Base-by-base conservation (phyloP, 2,329 filamentous ascomycete species). In the Rutstroemia sp. region DNA sequence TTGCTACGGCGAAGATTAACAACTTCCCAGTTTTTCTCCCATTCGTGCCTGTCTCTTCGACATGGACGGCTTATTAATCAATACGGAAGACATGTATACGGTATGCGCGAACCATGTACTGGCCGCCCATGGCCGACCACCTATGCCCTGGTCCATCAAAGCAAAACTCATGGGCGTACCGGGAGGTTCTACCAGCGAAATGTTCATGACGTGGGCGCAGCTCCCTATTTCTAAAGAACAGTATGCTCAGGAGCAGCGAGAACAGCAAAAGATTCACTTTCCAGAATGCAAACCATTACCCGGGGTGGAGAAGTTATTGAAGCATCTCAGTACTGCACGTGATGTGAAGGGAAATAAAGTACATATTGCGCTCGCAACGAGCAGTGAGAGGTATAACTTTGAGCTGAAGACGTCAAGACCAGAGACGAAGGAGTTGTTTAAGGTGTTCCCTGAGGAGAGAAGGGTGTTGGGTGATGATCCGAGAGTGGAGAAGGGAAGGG, bases 41-140 rank as follows among this genome's bases (percentile, higher is more conserved):
- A 79, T 97, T 58, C 82, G 91, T 65, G 94, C 92, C 64, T 96
- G 92, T 73, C 85, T 99, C 62, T 97, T 99, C 72, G 94, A 99
- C 77, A 96, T 97, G 92, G 94, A 99, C 73, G 94, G 94, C 59
- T 86, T 99, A 37, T 82, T 99, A 19, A 88, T 99, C 69, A 86
- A 97, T 73, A 91, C 89, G 34, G 94, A 99, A 76, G 94, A 97
- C 69, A 65, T 96, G 56, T 97, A 97, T 77, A 94, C 90, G 0
- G 70, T 82, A 25, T 87, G 88, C 72, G 87, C 91, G 59, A 96
- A 99, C 74, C 77, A 83, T 23, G 81, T 97, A 38, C 85, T 99
- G 38, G 77, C 79, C 56, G 84, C 87, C 68, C 90, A 94, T 71
- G 81, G 79, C 66, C 83, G 83, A 51, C 87, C 89, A 1, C 71